Base-by-base conservation (phyloP, 2,329 filamentous ascomycete species). In the Akanthomyces lecanii region DNA sequence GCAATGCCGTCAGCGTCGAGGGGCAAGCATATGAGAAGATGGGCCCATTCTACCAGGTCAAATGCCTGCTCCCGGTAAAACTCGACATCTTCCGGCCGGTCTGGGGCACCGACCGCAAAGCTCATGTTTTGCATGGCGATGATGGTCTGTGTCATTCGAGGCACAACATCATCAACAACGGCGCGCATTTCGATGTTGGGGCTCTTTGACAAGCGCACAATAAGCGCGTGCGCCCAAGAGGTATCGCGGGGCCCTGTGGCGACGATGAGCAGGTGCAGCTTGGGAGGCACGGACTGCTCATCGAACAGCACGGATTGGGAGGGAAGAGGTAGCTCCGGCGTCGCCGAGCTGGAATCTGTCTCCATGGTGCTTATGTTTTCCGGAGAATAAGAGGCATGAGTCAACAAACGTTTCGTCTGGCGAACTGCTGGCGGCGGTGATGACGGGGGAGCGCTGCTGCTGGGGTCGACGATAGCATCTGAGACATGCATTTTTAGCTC, bases 1-100 rank as follows among this genome's bases (percentile, higher is more conserved):
- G 90, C 90, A 62, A 97, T 82, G 62, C 88, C 89, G 71, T 95
- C 90, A 8, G 92, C 91, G 73, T 95, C 90, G 55, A 96, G 88
- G 4, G 93, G 92, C 7, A 90, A 90, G 62, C 96, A 84, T 38
- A 97, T 87, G 64, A 97, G 81, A 67, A 97, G 78, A 74, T 97
- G 90, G 6, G 93, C 91, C 93, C 93, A 97, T 65, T 91, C 85
- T 67, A 92, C 91, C 65, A 96, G 76, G 67, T 91, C 88, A 67
- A 80, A 85, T 4, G 81, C 86, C 66, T 81, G 82, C 59, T 77
- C 75, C 30, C 71, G 70, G 63, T 80, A 82, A 55, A 79, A 79
- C 66, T 86, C 83, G 68, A 84, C 76, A 30, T 82, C 82, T 60
- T 80, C 79, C 8, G 76, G 75, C 28, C 71, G 69, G 53, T 74